Percentiles rank a stretch among this genome's conserved stretches.
Conservation (phyloP, 495 filamentous ascomycete species). For the Trichocladium antarcticum region DNA sequence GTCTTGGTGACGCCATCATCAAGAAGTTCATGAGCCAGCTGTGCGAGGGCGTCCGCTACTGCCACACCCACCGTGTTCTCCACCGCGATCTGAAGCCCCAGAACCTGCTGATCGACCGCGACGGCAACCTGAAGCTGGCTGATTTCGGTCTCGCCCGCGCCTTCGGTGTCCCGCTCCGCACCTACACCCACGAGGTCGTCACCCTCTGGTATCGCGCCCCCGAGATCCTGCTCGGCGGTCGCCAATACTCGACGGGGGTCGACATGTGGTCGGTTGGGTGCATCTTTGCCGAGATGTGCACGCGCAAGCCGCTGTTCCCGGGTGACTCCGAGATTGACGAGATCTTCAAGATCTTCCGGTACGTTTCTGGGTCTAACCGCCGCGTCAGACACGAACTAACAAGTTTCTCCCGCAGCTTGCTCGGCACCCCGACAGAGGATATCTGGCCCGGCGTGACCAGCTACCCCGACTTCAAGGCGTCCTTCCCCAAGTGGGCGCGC, state of each 20-base stretch:
- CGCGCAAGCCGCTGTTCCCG: slow-evolving; percentile 91
- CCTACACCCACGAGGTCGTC: slow-evolving; percentile 98
- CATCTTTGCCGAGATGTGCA: slow-evolving; percentile 99
- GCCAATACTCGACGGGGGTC: slow-evolving; percentile 95
- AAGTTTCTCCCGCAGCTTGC: slow-evolving; percentile 48
- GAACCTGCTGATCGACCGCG: slow-evolving; percentile 88
- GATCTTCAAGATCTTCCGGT: slow-evolving; percentile 99
- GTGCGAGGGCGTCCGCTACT: slow-evolving; percentile 82
- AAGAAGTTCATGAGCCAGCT: slow-evolving; percentile 97
- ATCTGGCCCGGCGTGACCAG: slow-evolving; percentile 94
- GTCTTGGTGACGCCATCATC: slow-evolving; percentile 81
- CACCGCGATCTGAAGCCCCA: slow-evolving; percentile 97
- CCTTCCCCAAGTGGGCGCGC: slow-evolving; percentile 91
- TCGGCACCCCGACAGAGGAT: slow-evolving; percentile 82
- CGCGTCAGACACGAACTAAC: background rate
- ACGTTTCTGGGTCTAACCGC: slow-evolving; percentile 19
- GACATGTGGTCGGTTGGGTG: slow-evolving; percentile 99
- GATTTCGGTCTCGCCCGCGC: slow-evolving; percentile 96
- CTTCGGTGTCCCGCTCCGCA: slow-evolving; percentile 90
- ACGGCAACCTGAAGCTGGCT: slow-evolving; percentile 92
- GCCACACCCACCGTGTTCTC: slow-evolving; percentile 87
- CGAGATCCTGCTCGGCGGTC: slow-evolving; percentile 91
- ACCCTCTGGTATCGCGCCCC: slow-evolving; percentile 98
- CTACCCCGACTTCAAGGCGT: slow-evolving; percentile 94
- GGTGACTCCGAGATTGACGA: slow-evolving; percentile 99